Conservation (phyloP, 2,329 filamentous ascomycete species). For the Penicillium sp. region DNA sequence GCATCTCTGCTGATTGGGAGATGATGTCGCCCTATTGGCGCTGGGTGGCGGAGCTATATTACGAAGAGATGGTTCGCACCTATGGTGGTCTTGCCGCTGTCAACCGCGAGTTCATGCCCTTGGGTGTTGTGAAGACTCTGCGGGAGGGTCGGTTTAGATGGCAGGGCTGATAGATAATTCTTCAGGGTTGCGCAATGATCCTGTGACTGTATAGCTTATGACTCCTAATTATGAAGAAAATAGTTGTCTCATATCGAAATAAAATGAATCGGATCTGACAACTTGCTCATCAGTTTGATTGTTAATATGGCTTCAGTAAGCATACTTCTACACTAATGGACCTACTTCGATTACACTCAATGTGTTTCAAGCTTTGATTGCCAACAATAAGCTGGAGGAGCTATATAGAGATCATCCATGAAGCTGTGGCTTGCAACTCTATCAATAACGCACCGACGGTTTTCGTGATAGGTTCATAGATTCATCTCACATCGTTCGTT, state of each 20-base stretch:
- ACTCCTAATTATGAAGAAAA: too few species aligned
- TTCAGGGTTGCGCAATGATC: neutral
- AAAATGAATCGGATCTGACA: too few species aligned
- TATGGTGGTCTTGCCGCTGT: constrained; percentile 45
- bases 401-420: too few species aligned
- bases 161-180: constrained; percentile 33
- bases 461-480: neutral
- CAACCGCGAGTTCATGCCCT: constrained; percentile 42
- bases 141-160: constrained; percentile 43
- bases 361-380: too few species aligned
- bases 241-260: too few species aligned
- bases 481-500: neutral
- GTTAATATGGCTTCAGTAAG: too few species aligned
- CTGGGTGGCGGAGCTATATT: constrained; percentile 45
- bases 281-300: too few species aligned
- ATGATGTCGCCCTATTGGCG: constrained; percentile 46
- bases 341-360: too few species aligned
- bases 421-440: neutral
- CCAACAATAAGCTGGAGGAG: too few species aligned
- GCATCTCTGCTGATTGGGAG: constrained; percentile 29
- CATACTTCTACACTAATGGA: too few species aligned
- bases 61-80: constrained; percentile 40
- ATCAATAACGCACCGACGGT: neutral
- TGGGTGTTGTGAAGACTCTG: constrained; percentile 46
- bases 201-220: neutral